Evolutionary conservation across 441 rosid species (phyloP).

Genomic region (Metrosideros polymorpha): DNA sequence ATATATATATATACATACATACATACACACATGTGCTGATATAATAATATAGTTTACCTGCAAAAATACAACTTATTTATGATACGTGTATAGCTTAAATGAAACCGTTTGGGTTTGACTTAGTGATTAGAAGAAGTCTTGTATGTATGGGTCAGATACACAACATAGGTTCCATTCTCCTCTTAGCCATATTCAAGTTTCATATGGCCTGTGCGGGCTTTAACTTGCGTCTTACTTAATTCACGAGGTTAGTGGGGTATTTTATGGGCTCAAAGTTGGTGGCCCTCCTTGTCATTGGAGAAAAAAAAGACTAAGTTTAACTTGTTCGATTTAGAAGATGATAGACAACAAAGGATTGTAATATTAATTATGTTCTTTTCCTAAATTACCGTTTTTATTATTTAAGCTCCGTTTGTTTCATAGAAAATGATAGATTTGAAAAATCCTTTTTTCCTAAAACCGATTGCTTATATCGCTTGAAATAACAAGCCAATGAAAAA

Average conservation of each 20-base stretch:
- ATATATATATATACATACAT: neutral
- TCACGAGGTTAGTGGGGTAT: neutral
- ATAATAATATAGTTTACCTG: neutral
- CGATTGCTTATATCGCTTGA: too few species aligned
- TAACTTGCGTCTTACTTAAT: neutral
- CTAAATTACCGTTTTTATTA: neutral
- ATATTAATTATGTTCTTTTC: neutral
- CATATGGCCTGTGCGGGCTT: rapidly evolving
- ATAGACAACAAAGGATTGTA: neutral
- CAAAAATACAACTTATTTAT: neutral
- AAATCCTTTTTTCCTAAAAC: too few species aligned
- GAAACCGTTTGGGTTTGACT: neutral
- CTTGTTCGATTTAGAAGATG: neutral
- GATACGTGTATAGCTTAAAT: neutral
- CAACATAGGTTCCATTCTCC: neutral
- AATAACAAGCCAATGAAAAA: too few species aligned
- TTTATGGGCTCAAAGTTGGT: neutral
- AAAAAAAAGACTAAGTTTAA: neutral
- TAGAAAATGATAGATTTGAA: too few species aligned
- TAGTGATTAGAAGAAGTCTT: neutral
- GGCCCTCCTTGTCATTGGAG: neutral
- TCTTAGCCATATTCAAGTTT: neutral
- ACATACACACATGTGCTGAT: neutral
- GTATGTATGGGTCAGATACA: neutral
- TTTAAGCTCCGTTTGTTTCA: too few species aligned